phyloP scores from a whole-genome alignment of 129 eudicot species.

The Tagetes patula region DNA sequence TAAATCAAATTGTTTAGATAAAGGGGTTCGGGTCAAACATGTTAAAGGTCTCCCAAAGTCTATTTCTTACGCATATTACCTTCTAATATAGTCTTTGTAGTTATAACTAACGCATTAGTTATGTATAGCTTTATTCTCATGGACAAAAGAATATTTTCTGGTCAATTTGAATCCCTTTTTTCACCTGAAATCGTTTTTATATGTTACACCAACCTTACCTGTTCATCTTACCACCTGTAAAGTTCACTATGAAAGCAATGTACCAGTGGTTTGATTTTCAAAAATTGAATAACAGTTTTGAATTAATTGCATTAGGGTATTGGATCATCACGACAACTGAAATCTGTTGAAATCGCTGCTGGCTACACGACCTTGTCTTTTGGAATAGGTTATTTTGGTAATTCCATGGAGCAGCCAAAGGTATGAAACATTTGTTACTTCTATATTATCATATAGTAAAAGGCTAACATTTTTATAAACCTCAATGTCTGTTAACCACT shows the following conservation, averaged over 20 bases:
- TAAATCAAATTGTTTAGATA: neutral
- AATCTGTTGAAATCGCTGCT: constrained; percentile 89
- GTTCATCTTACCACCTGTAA: neutral
- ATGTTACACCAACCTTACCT: neutral
- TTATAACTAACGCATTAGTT: neutral
- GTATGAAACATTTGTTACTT: constrained; percentile 35
- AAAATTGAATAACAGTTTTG: constrained; percentile 6
- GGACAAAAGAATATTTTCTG: neutral
- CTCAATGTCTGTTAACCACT: neutral
- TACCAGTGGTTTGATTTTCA: neutral
- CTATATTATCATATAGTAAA: neutral
- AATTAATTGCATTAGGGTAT: constrained; percentile 36
- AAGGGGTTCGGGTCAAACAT: neutral
- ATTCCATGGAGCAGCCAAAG: constrained; percentile 87
- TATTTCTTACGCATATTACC: neutral
- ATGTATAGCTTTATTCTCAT: neutral
- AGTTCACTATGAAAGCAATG: neutral
- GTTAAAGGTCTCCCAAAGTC: neutral
- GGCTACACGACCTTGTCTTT: constrained; percentile 74
- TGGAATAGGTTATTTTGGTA: constrained; percentile 89
- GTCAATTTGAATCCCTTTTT: neutral
- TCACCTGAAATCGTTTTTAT: neutral
- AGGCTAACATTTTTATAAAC: neutral
- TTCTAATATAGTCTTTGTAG: neutral
- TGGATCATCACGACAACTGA: constrained; percentile 46